These are phyloP conservation scores for Collybia sp. DNA, from an alignment of 768 basidiomycete genomes.

Conservation along the genomic window DNA sequence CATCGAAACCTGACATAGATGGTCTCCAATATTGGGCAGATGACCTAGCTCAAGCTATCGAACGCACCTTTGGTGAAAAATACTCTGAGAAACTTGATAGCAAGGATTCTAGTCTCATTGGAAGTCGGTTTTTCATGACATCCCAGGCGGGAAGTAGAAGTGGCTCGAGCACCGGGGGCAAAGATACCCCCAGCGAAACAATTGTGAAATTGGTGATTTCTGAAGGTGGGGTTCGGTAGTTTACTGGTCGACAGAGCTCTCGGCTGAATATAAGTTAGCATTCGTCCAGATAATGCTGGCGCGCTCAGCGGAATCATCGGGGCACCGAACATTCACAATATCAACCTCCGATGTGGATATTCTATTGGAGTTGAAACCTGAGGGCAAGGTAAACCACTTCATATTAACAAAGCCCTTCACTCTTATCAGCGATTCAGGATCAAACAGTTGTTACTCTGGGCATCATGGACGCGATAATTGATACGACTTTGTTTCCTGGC, in stretches of 20 bases:
- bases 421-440: conserved; percentile 37
- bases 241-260: conserved; percentile 6
- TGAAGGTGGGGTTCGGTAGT: conserved; percentile 35
- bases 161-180: conserved; percentile 21
- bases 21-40: conserved; percentile 86
- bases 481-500: conserved; percentile 37
- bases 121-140: conserved; percentile 71
- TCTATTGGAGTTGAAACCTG: conserved; percentile 62
- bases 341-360: conserved; percentile 58
- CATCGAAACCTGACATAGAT: conserved; percentile 68
- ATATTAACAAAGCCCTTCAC: neutral
- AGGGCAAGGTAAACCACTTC: conserved; percentile 55
- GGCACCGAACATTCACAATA: conserved; percentile 47
- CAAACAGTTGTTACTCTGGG: conserved; percentile 64
- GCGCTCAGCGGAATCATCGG: conserved; percentile 20
- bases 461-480: conserved; percentile 56
- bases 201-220: conserved; percentile 45
- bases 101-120: conserved; percentile 64
- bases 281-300: conserved; percentile 47
- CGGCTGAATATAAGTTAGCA: conserved; percentile 12
- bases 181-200: conserved; percentile 29
- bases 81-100: conserved; percentile 31
- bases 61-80: conserved; percentile 30
- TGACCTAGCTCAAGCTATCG: conserved; percentile 72
- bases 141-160: conserved; percentile 43